Evolutionary conservation across 2,329 filamentous ascomycete genomes (phyloP).

Genomic region (Beauveria scarabaeidicola): DNA sequence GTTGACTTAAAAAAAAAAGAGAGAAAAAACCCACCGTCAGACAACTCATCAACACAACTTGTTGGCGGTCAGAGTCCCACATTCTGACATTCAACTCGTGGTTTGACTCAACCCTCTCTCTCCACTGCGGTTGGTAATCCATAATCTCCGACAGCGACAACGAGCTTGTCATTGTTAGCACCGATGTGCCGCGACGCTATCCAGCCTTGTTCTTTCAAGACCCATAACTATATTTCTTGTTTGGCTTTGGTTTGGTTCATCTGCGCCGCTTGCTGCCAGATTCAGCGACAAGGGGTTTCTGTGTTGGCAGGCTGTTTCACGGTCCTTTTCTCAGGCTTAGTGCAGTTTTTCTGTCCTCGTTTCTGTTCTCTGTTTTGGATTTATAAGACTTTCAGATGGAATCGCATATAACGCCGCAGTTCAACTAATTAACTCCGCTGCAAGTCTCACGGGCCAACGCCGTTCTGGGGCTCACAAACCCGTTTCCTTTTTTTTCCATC

Average conservation of each 20-base stretch:
- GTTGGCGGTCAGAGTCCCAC: neutral
- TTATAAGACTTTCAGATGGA: neutral
- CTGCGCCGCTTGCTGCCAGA: neutral
- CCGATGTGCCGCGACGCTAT: neutral
- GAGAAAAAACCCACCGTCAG: neutral
- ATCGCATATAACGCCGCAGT: neutral
- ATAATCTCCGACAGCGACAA: neutral
- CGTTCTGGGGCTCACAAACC: neutral
- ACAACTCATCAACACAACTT: neutral
- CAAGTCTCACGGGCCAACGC: neutral
- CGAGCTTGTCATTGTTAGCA: too few species aligned
- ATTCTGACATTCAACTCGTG: neutral
- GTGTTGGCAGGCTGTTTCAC: neutral
- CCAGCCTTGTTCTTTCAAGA: neutral
- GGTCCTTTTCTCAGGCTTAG: neutral
- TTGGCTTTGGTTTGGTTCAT: neutral
- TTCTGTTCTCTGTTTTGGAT: neutral
- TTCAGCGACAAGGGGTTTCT: neutral
- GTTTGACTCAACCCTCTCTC: neutral
- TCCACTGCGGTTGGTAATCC: conserved; percentile 1
- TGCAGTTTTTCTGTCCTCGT: too few species aligned
- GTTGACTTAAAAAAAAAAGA: too few species aligned
- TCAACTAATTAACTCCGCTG: neutral
- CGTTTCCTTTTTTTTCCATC: neutral
- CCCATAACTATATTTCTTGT: neutral